Conservation (phyloP, 768 basidiomycete genomes). For the Sporobolomyces roseus region DNA sequence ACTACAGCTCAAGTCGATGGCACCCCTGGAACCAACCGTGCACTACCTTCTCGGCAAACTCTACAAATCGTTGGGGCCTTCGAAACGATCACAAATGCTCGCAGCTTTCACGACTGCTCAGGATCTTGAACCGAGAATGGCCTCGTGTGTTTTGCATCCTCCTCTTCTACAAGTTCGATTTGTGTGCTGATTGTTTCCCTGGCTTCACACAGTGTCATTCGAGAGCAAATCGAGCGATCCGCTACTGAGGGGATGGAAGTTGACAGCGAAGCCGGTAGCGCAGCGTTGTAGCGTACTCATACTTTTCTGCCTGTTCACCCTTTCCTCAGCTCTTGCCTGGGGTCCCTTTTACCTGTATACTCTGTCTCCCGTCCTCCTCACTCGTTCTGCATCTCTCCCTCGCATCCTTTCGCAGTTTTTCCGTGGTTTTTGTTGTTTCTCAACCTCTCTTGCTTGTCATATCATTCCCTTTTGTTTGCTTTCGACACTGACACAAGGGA, state of each 20-base stretch:
- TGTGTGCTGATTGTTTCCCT: background rate
- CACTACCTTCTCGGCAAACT: conserved; percentile 92
- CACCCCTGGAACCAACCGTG: conserved; percentile 94
- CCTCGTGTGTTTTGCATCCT: conserved; percentile 50
- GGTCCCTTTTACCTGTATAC: no score
- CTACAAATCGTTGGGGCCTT: conserved; percentile 75
- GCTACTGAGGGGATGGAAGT: conserved; percentile 19
- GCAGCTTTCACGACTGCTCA: conserved; percentile 82
- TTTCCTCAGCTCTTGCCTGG: no score
- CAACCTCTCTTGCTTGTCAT: no score
- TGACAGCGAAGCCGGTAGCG: conserved; percentile 8
- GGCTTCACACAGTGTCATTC: conserved; percentile 13
- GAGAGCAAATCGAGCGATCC: conserved; percentile 23
- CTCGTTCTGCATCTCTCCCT: no score
- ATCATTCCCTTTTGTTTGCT: no score
- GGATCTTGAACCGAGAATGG: conserved; percentile 80
- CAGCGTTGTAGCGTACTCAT: conserved; percentile 1
- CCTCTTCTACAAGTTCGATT: conserved; percentile 49
- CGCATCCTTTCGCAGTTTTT: no score
- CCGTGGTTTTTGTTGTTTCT: no score
- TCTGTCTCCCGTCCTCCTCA: no score
- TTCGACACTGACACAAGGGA: no score
- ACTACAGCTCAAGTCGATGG: conserved; percentile 69
- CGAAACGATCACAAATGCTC: conserved; percentile 62
- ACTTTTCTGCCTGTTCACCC: no score